Evolutionary conservation across 2,329 filamentous ascomycete genomes (phyloP), one percentile per base, ranked within the genome.

Genomic region (Knufia petricola): DNA sequence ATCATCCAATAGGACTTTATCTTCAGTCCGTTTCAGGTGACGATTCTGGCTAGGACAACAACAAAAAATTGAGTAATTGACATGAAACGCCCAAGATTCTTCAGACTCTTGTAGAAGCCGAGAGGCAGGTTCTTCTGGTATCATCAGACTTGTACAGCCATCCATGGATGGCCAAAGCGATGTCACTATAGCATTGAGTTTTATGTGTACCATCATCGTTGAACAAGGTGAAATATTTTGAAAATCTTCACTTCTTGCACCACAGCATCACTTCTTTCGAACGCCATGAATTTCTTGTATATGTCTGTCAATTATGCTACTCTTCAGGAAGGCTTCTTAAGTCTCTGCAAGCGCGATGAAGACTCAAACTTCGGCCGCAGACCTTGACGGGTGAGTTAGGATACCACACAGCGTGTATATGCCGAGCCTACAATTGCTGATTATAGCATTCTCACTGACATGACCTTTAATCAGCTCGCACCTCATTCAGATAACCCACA

Each of bases 401-500:
- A 20, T 19, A 12, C 37, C 37, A 40, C 17, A 19, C 7, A 38
- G n/a, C n/a, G n/a, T n/a, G n/a, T 23, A 4, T 36, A 24, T 6
- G 10, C 20, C 34, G 24, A 45, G 17, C 21, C 15, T 30, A 13
- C 28, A 30, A 32, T 20, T 24, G 32, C 30, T 37, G 23, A 20
- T 15, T n/a, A 44, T 8, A n/a, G 9, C n/a, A n/a, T 23, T 26
- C n/a, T n/a, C n/a, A n/a, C n/a, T n/a, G n/a, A n/a, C n/a, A n/a
- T n/a, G n/a, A n/a, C n/a, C n/a, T n/a, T n/a, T 39, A n/a, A 32
- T 47, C 15, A 21, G 3, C 31, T 30, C 23, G 12, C 31, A 23
- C 4, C 23, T 19, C 17, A 47, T 47, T 19, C 44, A 47, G 34
- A 38, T 47, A 15, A 17, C 34, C 12, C 44, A 47, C 30, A 30